Evolutionary conservation across 805 yeast species (phyloP).

Genomic region (Vanderwaltozyma yarrowii): DNA sequence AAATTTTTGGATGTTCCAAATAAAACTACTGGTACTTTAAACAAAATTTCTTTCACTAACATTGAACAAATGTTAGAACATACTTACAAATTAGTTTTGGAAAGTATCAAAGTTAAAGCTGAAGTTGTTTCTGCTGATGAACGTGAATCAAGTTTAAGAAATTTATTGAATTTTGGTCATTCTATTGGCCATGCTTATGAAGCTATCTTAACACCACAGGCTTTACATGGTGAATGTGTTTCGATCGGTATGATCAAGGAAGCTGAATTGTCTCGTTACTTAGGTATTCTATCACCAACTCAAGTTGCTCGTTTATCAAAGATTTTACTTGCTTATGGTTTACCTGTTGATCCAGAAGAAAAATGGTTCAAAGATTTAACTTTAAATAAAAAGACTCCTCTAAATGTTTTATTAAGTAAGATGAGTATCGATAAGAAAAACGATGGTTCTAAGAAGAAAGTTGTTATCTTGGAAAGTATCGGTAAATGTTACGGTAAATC

Average conservation of each 20-base stretch:
- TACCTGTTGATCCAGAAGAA: constrained; percentile 74
- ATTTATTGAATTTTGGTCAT: constrained; percentile 90
- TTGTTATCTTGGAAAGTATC: constrained; percentile 71
- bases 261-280: constrained; percentile 88
- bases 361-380: constrained; percentile 61
- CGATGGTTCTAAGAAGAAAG: constrained; percentile 83
- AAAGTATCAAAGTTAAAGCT: constrained; percentile 84
- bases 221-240: constrained; percentile 98
- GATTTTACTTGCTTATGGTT: constrained; percentile 73
- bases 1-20: constrained; percentile 11
- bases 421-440: constrained; percentile 97
- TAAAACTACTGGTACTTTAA: constrained; percentile 19
- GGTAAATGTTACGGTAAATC: constrained; percentile 84
- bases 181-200: constrained; percentile 97
- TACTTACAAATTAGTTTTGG: constrained; percentile 67
- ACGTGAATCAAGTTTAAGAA: constrained; percentile 89
- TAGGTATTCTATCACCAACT: constrained; percentile 81
- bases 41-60: constrained; percentile 44
- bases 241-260: constrained; percentile 91
- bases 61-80: constrained; percentile 62
- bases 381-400: constrained; percentile 59
- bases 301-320: constrained; percentile 86
- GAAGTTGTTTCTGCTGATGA: constrained; percentile 90
- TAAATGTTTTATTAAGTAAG: constrained; percentile 60
- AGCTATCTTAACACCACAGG: constrained; percentile 94